Base-by-base conservation (phyloP, 306 rosid genomes). In the Abrus precatorius region DNA sequence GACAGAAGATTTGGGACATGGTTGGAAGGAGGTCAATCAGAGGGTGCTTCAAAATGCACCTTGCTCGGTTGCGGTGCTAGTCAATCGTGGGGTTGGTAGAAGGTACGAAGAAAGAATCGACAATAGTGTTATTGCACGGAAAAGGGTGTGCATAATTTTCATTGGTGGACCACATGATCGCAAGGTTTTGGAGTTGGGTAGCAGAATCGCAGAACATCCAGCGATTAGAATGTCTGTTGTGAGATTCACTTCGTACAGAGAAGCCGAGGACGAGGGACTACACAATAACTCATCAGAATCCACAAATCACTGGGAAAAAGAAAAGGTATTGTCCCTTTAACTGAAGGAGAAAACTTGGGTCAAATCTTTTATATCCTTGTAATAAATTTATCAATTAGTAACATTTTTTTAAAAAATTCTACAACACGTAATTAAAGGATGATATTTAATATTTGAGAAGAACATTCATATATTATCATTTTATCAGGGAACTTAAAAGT, bases 1-100 rank as follows among this genome's bases (percentile, higher is more conserved):
- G 9, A 54, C 56, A 5, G 76, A 77, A 8, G 74, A 76, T 45
- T 14, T 67, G 1, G 80, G 83, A 6, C 76, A 80, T 1, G 77
- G 67, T 5, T 86, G 87, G 87, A 73, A 85, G 69, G 81, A 59
- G n/a, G 90, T 84, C 34, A 86, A 86, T 80, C 84, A 84, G 6
- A 86, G 81, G 59, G 90, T 84, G 68, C 71, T 86, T 14, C 59
- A 86, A 36, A 41, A 13, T 29, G 84, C 90, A 72, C 67, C 69
- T 0, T 80, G 87, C 68, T 56, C 85, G 11, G 81, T 84, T 3
- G 83, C 85, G 2, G 44, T 86, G 47, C 79, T 80, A 4, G 85
- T 84, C 8, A 56, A 84, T 13, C 78, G 84, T 4, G 72, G 78
- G 44, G 69, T 28, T 5, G 3, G 69, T 1, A 5, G 49, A 20